A percentile compares a stretch with the other conserved stretches of the same genome.
These are phyloP conservation scores for Coemansia sp. DNA, from an alignment of 371 early-diverging fungal genomes.

Conservation along the genomic window DNA sequence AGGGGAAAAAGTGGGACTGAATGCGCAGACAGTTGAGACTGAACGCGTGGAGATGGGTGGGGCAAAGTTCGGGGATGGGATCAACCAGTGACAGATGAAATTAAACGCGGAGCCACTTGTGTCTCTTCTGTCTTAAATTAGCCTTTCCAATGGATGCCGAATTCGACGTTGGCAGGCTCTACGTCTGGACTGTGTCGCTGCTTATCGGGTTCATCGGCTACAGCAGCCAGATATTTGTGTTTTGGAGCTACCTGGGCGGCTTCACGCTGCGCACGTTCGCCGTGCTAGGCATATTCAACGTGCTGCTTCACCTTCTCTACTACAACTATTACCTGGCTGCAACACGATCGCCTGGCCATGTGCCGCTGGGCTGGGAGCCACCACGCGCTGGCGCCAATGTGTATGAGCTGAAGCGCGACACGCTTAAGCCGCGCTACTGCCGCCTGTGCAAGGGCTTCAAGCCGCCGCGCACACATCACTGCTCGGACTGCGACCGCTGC, in stretches of 20 bases:
- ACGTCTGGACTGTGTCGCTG: slow-evolving; percentile 55
- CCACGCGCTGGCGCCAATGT: slow-evolving; percentile 55
- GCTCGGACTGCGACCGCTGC: slow-evolving; percentile 74
- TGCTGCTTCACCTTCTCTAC: slow-evolving; percentile 63
- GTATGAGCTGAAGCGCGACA: slow-evolving; percentile 71
- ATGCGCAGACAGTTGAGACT: no score
- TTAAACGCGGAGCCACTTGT: neutral
- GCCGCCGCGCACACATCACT: slow-evolving; percentile 84
- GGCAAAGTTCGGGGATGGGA: no score
- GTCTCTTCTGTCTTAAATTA: neutral
- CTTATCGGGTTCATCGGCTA: slow-evolving; percentile 59
- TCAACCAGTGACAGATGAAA: no score
- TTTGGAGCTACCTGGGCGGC: slow-evolving; percentile 57
- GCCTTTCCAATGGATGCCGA: slow-evolving; percentile 28
- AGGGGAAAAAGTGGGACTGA: neutral
- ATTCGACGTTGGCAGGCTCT: slow-evolving; percentile 48
- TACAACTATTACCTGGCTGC: slow-evolving; percentile 81
- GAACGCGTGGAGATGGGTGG: no score
- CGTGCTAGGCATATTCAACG: slow-evolving; percentile 65
- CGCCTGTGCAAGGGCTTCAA: slow-evolving; percentile 72
- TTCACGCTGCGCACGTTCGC: slow-evolving; percentile 37
- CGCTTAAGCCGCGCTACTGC: slow-evolving; percentile 71
- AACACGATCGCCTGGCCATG: slow-evolving; percentile 75
- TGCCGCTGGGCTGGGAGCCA: slow-evolving; percentile 65
- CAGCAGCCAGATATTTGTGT: slow-evolving; percentile 59